Percentiles rank a stretch among this genome's conserved stretches.
Evolutionary conservation across 768 basidiomycete species (phyloP).

Genomic region (Chalciporus sphaerocephalus): DNA sequence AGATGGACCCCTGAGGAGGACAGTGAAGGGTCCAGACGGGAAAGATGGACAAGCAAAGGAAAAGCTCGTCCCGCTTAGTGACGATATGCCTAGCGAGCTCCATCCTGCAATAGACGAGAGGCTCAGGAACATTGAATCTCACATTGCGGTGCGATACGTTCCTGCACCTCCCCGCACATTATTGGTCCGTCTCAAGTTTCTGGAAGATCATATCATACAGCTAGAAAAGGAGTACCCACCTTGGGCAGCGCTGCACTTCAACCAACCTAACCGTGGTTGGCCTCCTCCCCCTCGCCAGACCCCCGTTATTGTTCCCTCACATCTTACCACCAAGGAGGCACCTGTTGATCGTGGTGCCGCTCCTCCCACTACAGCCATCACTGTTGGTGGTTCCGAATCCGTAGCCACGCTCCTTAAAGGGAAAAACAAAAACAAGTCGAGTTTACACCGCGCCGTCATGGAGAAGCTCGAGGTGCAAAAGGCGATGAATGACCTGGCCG

Average conservation of each 20-base stretch:
- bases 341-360: conserved; percentile 12
- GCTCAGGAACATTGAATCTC: conserved; percentile 61
- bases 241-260: conserved; percentile 87
- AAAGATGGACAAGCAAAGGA: conserved; percentile 11
- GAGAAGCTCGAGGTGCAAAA: conserved; percentile 71
- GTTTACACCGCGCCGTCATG: conserved; percentile 69
- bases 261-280: conserved; percentile 81
- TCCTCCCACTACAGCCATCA: conserved; percentile 3
- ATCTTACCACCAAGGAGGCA: conserved; percentile 41
- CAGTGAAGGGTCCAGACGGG: conserved; percentile 35
- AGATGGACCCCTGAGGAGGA: conserved; percentile 68
- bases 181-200: conserved; percentile 57
- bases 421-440: conserved; percentile 48
- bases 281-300: conserved; percentile 76
- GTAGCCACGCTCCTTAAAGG: conserved; percentile 16
- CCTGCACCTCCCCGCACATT: conserved; percentile 66
- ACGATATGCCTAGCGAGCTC: conserved; percentile 37
- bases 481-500: conserved; percentile 52
- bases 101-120: conserved; percentile 65
- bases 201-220: conserved; percentile 73
- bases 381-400: conserved; percentile 8
- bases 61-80: conserved; percentile 14
- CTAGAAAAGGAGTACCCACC: conserved; percentile 82
- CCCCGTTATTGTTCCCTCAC: conserved; percentile 73
- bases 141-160: conserved; percentile 72